A percentile compares a stretch with the other conserved stretches of the same genome.
Conservation (phyloP, 2,329 filamentous ascomycete species). For the Madurella fahalii region DNA sequence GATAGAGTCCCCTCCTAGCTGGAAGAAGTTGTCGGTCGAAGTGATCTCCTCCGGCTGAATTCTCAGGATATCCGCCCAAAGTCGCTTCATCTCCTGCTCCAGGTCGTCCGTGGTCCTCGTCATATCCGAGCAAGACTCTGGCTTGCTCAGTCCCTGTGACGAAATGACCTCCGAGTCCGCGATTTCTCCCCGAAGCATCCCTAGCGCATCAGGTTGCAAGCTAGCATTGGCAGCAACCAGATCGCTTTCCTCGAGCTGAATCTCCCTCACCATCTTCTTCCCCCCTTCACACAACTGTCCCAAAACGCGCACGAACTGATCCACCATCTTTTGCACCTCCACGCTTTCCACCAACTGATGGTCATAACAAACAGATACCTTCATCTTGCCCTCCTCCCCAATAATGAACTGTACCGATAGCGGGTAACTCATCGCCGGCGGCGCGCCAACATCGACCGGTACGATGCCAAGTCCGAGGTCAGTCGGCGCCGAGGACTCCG, state of each 20-base stretch:
- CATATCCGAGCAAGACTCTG: constrained; percentile 8
- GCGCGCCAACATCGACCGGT: not conserved
- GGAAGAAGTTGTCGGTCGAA: constrained; percentile 44
- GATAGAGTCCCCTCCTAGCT: constrained; percentile 46
- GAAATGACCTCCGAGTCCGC: constrained; percentile 9
- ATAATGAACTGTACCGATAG: constrained; percentile 12
- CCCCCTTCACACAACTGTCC: constrained; percentile 4
- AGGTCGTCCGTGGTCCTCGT: constrained; percentile 33
- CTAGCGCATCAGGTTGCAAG: not conserved
- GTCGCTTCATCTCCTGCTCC: constrained; percentile 26
- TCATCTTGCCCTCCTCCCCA: not conserved
- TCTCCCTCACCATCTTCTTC: not conserved
- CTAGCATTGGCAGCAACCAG: not conserved
- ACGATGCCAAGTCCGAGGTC: not conserved
- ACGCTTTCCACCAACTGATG: not conserved
- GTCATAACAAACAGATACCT: constrained; percentile 9
- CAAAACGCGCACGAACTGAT: constrained; percentile 1
- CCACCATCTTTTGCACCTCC: constrained; percentile 10
- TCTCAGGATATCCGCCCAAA: constrained; percentile 9
- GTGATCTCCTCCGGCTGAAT: constrained; percentile 16
- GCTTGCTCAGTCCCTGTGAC: constrained; percentile 8
- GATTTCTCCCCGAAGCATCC: constrained; percentile 5
- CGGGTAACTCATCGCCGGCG: constrained; percentile 11
- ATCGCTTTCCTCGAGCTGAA: not conserved
- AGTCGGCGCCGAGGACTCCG: not conserved